Evolutionary conservation across 2,329 filamentous ascomycete genomes (phyloP).

Genomic region (Penicillium sp.): DNA sequence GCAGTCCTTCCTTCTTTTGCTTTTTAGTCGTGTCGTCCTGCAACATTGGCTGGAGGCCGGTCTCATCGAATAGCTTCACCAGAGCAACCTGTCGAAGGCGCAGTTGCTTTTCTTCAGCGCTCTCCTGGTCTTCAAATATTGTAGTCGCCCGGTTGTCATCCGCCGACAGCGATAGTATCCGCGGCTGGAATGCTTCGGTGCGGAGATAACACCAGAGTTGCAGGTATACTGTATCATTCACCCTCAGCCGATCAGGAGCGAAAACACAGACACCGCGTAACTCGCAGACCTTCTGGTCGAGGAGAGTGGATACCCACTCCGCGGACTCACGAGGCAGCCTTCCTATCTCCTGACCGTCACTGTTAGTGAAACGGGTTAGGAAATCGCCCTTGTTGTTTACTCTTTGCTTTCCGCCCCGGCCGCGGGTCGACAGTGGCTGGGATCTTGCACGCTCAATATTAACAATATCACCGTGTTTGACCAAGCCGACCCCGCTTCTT

Average conservation of each 20-base stretch:
- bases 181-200: slow-evolving; percentile 72
- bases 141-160: slow-evolving; percentile 73
- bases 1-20: slow-evolving; percentile 79
- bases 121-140: slow-evolving; percentile 85
- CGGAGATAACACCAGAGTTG: slow-evolving; percentile 82
- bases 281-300: slow-evolving; percentile 86
- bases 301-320: slow-evolving; percentile 86
- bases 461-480: slow-evolving; percentile 83
- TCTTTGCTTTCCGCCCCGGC: slow-evolving; percentile 51
- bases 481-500: slow-evolving; percentile 73
- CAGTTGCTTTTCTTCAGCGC: slow-evolving; percentile 79
- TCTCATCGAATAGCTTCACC: slow-evolving; percentile 86
- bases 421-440: slow-evolving; percentile 59
- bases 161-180: slow-evolving; percentile 56
- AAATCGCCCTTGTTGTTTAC: slow-evolving; percentile 75
- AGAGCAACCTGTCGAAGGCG: slow-evolving; percentile 84
- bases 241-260: slow-evolving; percentile 80
- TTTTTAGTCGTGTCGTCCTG: slow-evolving; percentile 75
- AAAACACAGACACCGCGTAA: slow-evolving; percentile 91
- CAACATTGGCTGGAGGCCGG: slow-evolving; percentile 77
- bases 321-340: slow-evolving; percentile 85
- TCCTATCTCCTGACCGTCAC: slow-evolving; percentile 79
- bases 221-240: slow-evolving; percentile 92
- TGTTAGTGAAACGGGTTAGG: slow-evolving; percentile 87
- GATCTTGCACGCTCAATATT: slow-evolving; percentile 85